Percentiles rank a stretch among this genome's conserved stretches.
phyloP scores from a whole-genome alignment of 768 basidiomycete genomes.

The Wakefieldia striispora region DNA sequence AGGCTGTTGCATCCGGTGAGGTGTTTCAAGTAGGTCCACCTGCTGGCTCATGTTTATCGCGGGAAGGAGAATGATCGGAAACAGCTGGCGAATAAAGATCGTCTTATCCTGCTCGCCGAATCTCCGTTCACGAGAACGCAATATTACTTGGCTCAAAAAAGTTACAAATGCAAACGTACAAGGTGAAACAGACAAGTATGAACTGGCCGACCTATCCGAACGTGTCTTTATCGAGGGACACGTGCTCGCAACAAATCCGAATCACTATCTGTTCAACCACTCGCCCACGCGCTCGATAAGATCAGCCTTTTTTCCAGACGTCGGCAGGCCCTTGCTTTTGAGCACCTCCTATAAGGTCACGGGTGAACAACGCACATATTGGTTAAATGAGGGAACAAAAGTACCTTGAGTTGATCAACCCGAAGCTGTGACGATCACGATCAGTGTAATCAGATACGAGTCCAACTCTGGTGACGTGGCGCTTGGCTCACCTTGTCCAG shows the following conservation, averaged over 20 bases:
- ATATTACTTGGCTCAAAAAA: no score
- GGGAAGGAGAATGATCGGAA: no score
- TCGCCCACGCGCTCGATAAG: slow-evolving; percentile 63
- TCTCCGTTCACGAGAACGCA: no score
- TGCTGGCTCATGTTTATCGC: no score
- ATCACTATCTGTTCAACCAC: slow-evolving; percentile 49
- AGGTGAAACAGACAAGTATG: not conserved
- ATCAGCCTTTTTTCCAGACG: slow-evolving; percentile 72
- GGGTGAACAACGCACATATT: not conserved
- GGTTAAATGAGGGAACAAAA: slow-evolving; percentile 9
- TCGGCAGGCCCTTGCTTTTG: slow-evolving; percentile 57
- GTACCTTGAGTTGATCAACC: slow-evolving; percentile 76
- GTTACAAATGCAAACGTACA: no score
- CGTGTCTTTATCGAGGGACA: not conserved
- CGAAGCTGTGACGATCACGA: slow-evolving; percentile 49
- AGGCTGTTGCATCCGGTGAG: no score
- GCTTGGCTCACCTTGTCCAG: slow-evolving; percentile 59
- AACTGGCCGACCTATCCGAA: not conserved
- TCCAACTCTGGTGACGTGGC: not conserved
- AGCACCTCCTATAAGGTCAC: slow-evolving; percentile 58
- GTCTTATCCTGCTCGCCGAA: no score
- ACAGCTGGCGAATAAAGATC: no score
- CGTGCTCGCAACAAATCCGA: not conserved
- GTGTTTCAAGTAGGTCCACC: no score
- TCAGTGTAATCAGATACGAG: slow-evolving; percentile 4